These are phyloP conservation scores for Taphrina pruni DNA, from an alignment of 1,139 yeast species.

Conservation along the genomic window DNA sequence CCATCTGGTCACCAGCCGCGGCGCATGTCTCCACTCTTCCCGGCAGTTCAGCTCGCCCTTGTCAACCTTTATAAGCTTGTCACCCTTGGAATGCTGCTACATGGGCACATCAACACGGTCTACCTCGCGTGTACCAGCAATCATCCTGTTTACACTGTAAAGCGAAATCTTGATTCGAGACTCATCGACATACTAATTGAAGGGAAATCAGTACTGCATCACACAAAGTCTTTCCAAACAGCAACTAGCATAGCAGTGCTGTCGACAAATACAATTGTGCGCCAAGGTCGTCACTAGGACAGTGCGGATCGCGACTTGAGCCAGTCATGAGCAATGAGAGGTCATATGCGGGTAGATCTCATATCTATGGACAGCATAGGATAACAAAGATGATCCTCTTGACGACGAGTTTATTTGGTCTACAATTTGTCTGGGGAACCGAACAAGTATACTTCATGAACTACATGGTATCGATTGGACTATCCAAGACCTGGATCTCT, in stretches of 20 bases:
- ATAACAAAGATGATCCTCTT: conserved; percentile 22
- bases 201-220: no score
- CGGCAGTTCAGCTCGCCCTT: neutral
- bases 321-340: conserved; percentile 20
- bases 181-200: no score
- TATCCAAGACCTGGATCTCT: conserved; percentile 60
- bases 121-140: neutral
- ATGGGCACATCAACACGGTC: neutral
- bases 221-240: no score
- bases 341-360: conserved; percentile 18
- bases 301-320: neutral
- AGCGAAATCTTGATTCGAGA: no score
- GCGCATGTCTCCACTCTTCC: conserved; percentile 3
- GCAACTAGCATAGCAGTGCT: no score
- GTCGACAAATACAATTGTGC: neutral
- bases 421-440: conserved; percentile 39
- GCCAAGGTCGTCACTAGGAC: neutral
- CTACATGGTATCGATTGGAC: conserved; percentile 59
- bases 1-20: conserved; percentile 11
- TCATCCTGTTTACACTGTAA: no score
- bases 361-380: conserved; percentile 12
- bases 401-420: conserved; percentile 30
- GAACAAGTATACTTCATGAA: conserved; percentile 39
- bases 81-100: neutral
- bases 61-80: neutral